phyloP scores from a whole-genome alignment of 192 early-diverging fungal species.

The Ambispora gerdemannii region DNA sequence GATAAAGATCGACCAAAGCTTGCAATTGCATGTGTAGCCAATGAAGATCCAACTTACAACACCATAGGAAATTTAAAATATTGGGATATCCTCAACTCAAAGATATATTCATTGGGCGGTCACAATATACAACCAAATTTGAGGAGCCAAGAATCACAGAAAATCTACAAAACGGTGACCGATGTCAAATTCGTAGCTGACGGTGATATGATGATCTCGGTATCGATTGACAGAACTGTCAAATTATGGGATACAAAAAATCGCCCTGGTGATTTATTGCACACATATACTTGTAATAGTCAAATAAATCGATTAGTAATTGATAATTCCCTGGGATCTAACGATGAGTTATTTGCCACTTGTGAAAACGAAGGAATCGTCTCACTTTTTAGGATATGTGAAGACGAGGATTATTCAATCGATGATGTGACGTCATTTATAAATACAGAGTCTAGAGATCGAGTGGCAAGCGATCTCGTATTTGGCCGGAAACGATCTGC shows the following conservation, averaged over 20 bases:
- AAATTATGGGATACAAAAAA: neutral
- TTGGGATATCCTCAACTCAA: neutral
- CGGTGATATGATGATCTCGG: neutral
- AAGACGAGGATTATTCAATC: neutral
- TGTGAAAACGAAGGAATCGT: neutral
- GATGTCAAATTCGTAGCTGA: too few relatives aligned
- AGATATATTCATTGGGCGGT: too few relatives aligned
- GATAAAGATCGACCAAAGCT: neutral
- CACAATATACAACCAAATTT: neutral
- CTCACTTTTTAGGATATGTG: neutral
- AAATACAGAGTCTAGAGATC: neutral
- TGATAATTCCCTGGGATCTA: neutral
- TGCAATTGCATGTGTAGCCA: neutral
- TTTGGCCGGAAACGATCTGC: slow-evolving; percentile 1
- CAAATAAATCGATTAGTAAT: neutral
- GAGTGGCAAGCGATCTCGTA: neutral
- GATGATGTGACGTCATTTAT: neutral
- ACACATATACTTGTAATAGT: neutral
- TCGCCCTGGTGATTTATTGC: neutral
- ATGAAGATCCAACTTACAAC: neutral
- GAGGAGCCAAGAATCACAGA: neutral
- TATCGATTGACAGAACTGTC: neutral
- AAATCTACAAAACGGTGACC: too few relatives aligned
- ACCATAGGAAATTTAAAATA: neutral
- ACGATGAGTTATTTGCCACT: neutral